Percentiles rank a stretch among this genome's conserved stretches.
Conservation (phyloP, 306 rosid species). For the Chamaecrista fasciculata region DNA sequence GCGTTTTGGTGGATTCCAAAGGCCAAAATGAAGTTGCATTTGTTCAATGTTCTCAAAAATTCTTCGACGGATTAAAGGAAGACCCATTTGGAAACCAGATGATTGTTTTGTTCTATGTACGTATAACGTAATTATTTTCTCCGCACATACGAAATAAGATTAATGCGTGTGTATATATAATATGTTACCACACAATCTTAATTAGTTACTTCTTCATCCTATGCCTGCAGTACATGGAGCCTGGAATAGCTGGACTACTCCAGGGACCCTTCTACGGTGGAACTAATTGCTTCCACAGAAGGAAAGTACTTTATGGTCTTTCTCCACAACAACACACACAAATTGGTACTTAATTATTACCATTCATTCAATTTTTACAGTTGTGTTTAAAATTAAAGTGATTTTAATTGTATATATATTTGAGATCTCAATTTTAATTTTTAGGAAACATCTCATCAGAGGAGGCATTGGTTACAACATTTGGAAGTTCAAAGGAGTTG, state of each 20-base stretch:
- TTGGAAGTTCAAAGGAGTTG: conserved; percentile 59
- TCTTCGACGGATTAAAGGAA: conserved; percentile 48
- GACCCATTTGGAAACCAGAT: conserved; percentile 62
- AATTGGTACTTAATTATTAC: conserved; percentile 26
- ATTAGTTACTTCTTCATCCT: no score
- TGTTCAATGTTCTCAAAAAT: conserved; percentile 55
- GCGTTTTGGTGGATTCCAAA: conserved; percentile 44
- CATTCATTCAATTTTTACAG: no score
- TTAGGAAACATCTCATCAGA: conserved; percentile 31
- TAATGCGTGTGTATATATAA: no score
- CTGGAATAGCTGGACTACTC: conserved; percentile 50
- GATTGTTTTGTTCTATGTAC: conserved; percentile 30
- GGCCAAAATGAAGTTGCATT: conserved; percentile 54
- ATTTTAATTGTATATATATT: no score
- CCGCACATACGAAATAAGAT: no score
- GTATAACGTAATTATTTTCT: no score
- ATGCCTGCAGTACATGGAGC: conserved; percentile 18
- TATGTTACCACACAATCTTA: no score
- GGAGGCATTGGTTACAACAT: conserved; percentile 30
- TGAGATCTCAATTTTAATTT: background rate
- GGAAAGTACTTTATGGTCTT: conserved; percentile 63
- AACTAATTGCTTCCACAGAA: conserved; percentile 60
- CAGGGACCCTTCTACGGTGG: conserved; percentile 57
- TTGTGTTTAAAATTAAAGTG: no score
- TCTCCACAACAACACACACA: conserved; percentile 29